These are phyloP conservation scores for Artemisia tridentata DNA, from an alignment of 129 eudicot genomes.

Conservation along the genomic window DNA sequence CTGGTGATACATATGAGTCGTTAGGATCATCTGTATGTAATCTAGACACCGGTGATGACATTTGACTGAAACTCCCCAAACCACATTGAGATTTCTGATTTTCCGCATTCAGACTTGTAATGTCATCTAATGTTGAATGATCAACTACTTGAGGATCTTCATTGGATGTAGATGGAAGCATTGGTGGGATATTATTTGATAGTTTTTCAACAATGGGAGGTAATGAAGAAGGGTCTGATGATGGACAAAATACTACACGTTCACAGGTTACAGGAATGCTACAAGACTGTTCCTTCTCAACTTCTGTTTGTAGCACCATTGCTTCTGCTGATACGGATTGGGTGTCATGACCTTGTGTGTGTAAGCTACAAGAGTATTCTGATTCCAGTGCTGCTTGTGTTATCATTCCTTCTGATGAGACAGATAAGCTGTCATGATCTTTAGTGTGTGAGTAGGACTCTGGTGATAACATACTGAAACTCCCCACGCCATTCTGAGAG, in stretches of 20 bases:
- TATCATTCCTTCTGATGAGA: constrained; percentile 11
- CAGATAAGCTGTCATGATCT: constrained; percentile 29
- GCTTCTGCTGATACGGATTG: no score
- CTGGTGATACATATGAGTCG: constrained; percentile 21
- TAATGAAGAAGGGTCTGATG: not conserved
- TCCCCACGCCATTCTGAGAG: constrained; percentile 2
- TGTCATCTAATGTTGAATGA: constrained; percentile 13
- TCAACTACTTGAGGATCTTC: constrained; percentile 16
- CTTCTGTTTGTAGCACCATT: no score
- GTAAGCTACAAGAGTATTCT: constrained; percentile 10
- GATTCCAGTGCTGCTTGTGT: constrained; percentile 32
- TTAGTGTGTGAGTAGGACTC: constrained; percentile 16
- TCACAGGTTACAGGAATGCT: no score
- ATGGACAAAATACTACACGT: no score
- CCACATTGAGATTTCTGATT: constrained; percentile 21
- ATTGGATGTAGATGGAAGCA: constrained; percentile 23
- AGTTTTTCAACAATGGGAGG: not conserved
- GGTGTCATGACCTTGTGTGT: no score
- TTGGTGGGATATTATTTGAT: constrained; percentile 21
- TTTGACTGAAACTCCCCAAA: not conserved
- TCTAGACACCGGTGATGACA: not conserved
- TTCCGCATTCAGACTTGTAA: constrained; percentile 5
- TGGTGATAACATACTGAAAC: not conserved
- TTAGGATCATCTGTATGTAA: constrained; percentile 29
- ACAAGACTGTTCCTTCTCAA: no score